Conservation (phyloP, 139 green algal genomes). For the Nannochloris sp. region DNA sequence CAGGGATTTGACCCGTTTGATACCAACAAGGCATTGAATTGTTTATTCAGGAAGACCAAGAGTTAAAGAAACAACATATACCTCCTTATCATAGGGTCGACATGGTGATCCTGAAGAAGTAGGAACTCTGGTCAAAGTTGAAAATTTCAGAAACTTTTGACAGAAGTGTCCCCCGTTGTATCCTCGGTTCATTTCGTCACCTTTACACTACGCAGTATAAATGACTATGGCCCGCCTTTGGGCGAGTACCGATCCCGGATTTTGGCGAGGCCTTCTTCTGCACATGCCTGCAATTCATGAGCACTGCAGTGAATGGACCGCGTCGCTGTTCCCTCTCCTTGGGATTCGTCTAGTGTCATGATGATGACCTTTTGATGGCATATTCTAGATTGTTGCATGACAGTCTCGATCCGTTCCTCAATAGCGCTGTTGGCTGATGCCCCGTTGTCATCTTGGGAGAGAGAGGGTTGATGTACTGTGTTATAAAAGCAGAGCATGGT, state of each 20-base stretch:
- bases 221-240: neutral
- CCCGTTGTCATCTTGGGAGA: neutral
- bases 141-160: slow-evolving; percentile 2
- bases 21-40: neutral
- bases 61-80: neutral
- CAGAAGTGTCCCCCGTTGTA: neutral
- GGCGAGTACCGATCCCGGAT: neutral
- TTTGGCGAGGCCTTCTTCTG: neutral
- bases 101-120: neutral
- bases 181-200: neutral
- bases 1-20: neutral
- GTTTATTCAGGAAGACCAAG: neutral
- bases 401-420: neutral
- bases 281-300: neutral
- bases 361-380: neutral
- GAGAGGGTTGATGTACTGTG: neutral
- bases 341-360: neutral
- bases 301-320: neutral
- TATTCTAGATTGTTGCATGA: neutral
- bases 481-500: slow-evolving; percentile 1
- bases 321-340: neutral
- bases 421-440: neutral
- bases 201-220: neutral
- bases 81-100: neutral
- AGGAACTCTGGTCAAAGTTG: slow-evolving; percentile 1